Evolutionary conservation across 129 eudicot species (phyloP).

Genomic region (Tagetes patula): DNA sequence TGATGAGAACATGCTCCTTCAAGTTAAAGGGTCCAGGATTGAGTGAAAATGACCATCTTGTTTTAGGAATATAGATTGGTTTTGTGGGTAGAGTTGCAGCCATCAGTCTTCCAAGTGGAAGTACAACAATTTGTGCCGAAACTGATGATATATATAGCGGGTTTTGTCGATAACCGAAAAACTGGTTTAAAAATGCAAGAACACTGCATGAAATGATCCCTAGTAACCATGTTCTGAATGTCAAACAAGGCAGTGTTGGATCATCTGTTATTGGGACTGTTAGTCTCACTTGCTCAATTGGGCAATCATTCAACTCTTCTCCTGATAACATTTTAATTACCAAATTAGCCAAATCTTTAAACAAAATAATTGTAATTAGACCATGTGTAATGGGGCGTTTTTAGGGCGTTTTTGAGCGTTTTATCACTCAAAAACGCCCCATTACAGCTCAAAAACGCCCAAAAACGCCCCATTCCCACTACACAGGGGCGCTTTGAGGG

Average conservation of each 20-base stretch:
- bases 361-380: neutral
- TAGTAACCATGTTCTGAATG: constrained; percentile 75
- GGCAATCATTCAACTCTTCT: constrained; percentile 68
- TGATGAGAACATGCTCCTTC: constrained; percentile 83
- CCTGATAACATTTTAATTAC: constrained; percentile 2
- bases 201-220: constrained; percentile 65
- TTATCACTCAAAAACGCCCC: too few relatives aligned
- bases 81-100: constrained; percentile 66
- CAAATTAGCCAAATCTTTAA: neutral
- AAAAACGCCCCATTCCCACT: too few relatives aligned
- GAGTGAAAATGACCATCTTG: constrained; percentile 63
- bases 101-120: constrained; percentile 77
- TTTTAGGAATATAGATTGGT: constrained; percentile 27
- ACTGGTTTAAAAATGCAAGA: constrained; percentile 72
- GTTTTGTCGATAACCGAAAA: constrained; percentile 46
- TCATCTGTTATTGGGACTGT: constrained; percentile 81
- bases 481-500: too few relatives aligned
- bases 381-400: too few relatives aligned
- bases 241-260: constrained; percentile 73
- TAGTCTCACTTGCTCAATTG: constrained; percentile 77
- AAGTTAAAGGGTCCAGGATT: constrained; percentile 90
- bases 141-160: constrained; percentile 39
- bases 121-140: constrained; percentile 48
- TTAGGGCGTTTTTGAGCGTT: too few relatives aligned
- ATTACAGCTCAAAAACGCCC: too few relatives aligned